phyloP scores from a whole-genome alignment of 805 yeast genomes.

The Osmozyma mogii region DNA sequence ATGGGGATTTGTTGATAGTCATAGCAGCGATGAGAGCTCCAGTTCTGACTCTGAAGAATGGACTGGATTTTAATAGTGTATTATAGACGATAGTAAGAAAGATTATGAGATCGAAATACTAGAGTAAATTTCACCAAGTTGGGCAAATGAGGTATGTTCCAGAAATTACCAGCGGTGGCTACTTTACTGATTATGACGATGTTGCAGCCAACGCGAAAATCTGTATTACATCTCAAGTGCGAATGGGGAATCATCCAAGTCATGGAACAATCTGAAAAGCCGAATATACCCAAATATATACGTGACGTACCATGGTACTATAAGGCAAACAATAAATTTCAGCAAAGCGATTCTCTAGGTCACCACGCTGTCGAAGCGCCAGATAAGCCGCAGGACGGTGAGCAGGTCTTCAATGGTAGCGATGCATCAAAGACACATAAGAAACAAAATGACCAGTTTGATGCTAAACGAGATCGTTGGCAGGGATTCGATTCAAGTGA shows the following conservation, averaged over 20 bases:
- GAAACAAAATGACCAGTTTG: slow-evolving; percentile 48
- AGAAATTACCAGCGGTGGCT: too few relatives aligned
- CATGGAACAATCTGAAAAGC: slow-evolving; percentile 8
- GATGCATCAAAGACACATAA: too few relatives aligned
- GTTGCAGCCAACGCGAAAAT: too few relatives aligned
- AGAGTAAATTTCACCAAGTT: slow-evolving; percentile 2
- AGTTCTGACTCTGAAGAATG: slow-evolving; percentile 19
- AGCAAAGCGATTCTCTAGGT: not conserved
- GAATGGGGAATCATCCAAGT: not conserved
- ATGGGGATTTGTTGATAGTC: slow-evolving; percentile 51
- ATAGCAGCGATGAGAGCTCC: slow-evolving; percentile 13
- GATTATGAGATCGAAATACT: slow-evolving; percentile 6
- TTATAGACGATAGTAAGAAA: slow-evolving; percentile 4
- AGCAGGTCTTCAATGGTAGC: too few relatives aligned
- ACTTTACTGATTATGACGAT: too few relatives aligned
- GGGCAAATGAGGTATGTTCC: not conserved
- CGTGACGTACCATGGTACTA: slow-evolving; percentile 28
- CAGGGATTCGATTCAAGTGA: slow-evolving; percentile 65
- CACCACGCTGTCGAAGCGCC: not conserved
- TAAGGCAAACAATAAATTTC: not conserved
- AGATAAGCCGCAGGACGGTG: too few relatives aligned
- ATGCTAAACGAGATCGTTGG: slow-evolving; percentile 74
- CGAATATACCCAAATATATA: slow-evolving; percentile 34
- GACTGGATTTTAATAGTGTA: slow-evolving; percentile 11
- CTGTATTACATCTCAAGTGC: too few relatives aligned